Evolutionary conservation across 192 early-diverging fungal species (phyloP), one percentile per base, ranked within the genome.

Genomic region (Coemansia sp.): DNA sequence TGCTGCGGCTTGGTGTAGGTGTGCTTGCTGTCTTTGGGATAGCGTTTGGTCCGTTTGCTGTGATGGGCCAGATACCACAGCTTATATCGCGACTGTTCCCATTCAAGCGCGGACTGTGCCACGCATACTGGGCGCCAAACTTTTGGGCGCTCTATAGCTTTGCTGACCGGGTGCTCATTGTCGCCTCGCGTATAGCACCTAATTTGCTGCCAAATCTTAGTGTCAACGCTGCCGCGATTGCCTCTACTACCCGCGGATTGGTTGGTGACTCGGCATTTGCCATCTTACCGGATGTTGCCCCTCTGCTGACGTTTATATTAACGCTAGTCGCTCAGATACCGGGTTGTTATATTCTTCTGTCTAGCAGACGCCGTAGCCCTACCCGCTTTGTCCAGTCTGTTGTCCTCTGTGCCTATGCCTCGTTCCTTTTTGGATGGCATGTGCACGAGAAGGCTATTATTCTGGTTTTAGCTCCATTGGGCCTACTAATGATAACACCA

Each of bases 391-490:
- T 96, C 21, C 75, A 87, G 51, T 15, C 67, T 0, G 64, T 96
- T 11, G 85, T 91, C 6, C 75, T 93, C 18, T 93, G 90, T 53
- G 91, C 85, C 2, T 94, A 88, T 52, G 82, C 89, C 7, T 93
- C 93, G 21, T 98, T 90, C 68, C 63, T 95, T 62, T 96, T 95
- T 73, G 93, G 94, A 34, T 98, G 94, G 94, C 96, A 98, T 77
- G 96, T 98, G 15, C 96, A 98, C 58, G 96, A 98, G 59, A 98
- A 98, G 69, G 96, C 96, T 0, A 85, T 95, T 13, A 75, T 98
- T 56, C 57, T 96, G 56, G 82, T 92, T 22, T 57, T 66, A 57
- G 78, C 55, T 48, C 83, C 71, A 40, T 62, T 73, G 71, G 69
- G 55, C 52, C 62, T 69, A 53, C 64, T 73, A 44, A 59, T 56